Evolutionary conservation across 768 basidiomycete species (phyloP), one percentile per base, ranked within the genome.

Genomic region (Hemileccinum rubropunctum): DNA sequence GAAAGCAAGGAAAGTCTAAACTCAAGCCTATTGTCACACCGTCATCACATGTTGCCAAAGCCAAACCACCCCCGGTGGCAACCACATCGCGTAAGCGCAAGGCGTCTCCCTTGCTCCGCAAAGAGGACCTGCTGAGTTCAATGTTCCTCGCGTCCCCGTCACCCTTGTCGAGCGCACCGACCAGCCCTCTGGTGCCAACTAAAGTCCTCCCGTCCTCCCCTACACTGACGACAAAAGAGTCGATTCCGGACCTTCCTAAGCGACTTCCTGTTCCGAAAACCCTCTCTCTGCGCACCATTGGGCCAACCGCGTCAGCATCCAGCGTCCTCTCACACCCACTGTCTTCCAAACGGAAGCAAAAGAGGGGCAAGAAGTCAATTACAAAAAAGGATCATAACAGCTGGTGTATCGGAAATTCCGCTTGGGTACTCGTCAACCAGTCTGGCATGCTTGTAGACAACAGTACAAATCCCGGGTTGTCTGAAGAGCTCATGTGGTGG

Each of bases 401-500:
- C 3, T 67, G 59, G 61, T 54, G 57, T 10, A 54, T 76, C 43
- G 76, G 72, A 32, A 60, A 65, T 50, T 69, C 73, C 32, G 77
- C 81, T 4, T 84, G 81, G 81, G 74, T 84, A 9, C 69, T 79
- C 1, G 61, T 85, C 46, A 71, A 80, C 44, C 65, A 69, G 15
- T 60, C 55, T 6, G 74, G 72, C 14, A 51, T 61, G 11, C 61
- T 76, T 14, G 68, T 65, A 8, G 66, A 71, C 34, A 65, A 60
- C n/a, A 20, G 23, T 17, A 58, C 59, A 18, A 66, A 68, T 14
- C 50, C 53, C 33, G 53, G 58, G 11, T 48, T 14, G 4, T 41
- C 52, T 7, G 53, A 57, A 6, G 41, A 45, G 27, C 55, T 63
- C 49, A 65, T 81, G 34, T 89, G 87, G 87, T 89, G 87, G 87